Percentiles rank a stretch among this genome's conserved stretches.
Evolutionary conservation across 2,329 filamentous ascomycete genomes (phyloP).

Genomic region (Aspergillus transmontanensis): DNA sequence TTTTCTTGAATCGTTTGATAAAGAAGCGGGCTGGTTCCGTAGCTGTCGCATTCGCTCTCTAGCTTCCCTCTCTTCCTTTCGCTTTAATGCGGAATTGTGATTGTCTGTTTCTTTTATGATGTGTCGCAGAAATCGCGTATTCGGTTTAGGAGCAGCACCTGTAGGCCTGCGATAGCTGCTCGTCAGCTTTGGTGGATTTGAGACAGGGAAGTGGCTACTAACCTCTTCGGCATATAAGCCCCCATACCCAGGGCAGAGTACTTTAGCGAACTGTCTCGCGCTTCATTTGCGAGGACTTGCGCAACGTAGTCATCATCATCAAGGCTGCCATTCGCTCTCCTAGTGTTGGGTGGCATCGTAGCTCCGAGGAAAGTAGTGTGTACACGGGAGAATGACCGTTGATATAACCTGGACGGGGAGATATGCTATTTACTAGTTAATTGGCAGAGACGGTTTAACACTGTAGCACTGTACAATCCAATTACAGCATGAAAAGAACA

Average conservation of each 20-base stretch:
- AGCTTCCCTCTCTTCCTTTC: constrained; percentile 81
- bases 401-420: background rate
- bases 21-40: constrained; percentile 38
- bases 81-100: constrained; percentile 84
- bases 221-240: constrained; percentile 63
- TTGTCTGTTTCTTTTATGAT: constrained; percentile 85
- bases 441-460: background rate
- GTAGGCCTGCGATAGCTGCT: constrained; percentile 53
- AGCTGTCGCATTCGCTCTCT: constrained; percentile 68
- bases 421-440: background rate
- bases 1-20: constrained; percentile 39
- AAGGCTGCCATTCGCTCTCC: constrained; percentile 49
- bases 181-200: constrained; percentile 7
- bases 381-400: background rate
- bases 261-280: constrained; percentile 69
- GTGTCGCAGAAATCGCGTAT: constrained; percentile 84
- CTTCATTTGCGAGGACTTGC: constrained; percentile 76
- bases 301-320: constrained; percentile 66
- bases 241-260: constrained; percentile 76
- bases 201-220: constrained; percentile 20
- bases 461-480: background rate
- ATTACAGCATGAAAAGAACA: background rate
- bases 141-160: constrained; percentile 77
- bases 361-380: background rate
- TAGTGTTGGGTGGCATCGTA: constrained; percentile 31